A percentile compares a stretch with the other conserved stretches of the same genome.
phyloP scores from a whole-genome alignment of 2,329 filamentous ascomycete species.

The Colletotrichum abscissum region DNA sequence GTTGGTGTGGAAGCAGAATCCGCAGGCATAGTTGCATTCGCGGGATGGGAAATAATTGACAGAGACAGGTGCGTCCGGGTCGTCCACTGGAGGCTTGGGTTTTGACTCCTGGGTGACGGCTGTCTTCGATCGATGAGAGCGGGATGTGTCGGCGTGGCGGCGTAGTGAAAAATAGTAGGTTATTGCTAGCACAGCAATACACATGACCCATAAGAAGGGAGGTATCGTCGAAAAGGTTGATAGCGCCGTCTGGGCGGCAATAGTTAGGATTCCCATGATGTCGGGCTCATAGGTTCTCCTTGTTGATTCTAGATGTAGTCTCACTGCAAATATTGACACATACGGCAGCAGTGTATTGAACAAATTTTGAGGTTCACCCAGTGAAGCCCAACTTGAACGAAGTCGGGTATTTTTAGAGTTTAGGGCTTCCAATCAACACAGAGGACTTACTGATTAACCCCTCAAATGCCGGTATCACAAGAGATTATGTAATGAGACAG shows the following conservation, averaged over 20 bases:
- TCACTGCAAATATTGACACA: not conserved
- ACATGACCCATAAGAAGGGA: not conserved
- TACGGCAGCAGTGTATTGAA: too few relatives aligned
- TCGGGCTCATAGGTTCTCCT: not conserved
- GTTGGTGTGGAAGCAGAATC: slow-evolving; percentile 69
- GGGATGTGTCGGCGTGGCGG: not conserved
- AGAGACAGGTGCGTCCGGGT: slow-evolving; percentile 26
- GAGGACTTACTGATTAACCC: not conserved
- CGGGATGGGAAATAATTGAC: slow-evolving; percentile 35
- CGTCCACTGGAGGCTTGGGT: not conserved
- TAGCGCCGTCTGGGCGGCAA: not conserved
- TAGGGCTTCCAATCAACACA: not conserved
- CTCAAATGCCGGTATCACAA: not conserved
- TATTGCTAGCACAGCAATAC: not conserved
- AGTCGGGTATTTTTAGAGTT: not conserved
- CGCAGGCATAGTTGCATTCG: slow-evolving; percentile 47
- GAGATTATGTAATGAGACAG: not conserved
- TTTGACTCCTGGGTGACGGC: not conserved
- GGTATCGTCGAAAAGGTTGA: not conserved
- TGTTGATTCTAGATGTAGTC: not conserved
- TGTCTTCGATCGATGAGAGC: not conserved
- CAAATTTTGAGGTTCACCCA: too few relatives aligned
- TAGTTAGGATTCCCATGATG: not conserved
- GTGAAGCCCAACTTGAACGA: not conserved
- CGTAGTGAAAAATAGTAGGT: not conserved